Conservation (phyloP, 169 alveolate genomes). For the Cryptosporidium xiaoi region DNA sequence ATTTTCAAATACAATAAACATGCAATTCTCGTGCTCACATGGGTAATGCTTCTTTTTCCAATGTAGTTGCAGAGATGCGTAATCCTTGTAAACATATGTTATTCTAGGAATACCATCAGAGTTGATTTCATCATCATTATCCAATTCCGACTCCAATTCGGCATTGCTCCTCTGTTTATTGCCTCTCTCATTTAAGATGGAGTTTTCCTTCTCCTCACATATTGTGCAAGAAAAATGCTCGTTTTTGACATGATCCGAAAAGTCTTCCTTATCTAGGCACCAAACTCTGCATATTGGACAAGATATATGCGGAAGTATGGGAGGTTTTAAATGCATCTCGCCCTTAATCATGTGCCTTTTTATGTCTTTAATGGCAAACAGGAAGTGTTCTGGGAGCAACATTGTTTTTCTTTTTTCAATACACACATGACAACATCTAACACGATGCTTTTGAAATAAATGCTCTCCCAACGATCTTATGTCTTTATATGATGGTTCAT, state of each 20-base stretch:
- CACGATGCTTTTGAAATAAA: conserved; percentile 36
- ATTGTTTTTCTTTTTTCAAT: conserved; percentile 67
- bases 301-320: conserved; percentile 60
- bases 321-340: conserved; percentile 52
- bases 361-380: conserved; percentile 56
- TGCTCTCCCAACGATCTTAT: conserved; percentile 54
- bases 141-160: background rate
- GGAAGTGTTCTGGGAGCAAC: conserved; percentile 58
- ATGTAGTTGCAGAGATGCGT: conserved; percentile 76
- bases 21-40: conserved; percentile 79
- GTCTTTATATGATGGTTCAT: conserved; percentile 5
- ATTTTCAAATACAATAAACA: conserved; percentile 80
- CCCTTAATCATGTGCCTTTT: conserved; percentile 43
- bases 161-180: background rate
- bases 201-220: conserved; percentile 45
- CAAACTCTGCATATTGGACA: conserved; percentile 65
- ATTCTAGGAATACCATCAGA: conserved; percentile 10
- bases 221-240: conserved; percentile 67
- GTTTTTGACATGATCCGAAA: conserved; percentile 62
- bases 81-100: conserved; percentile 77
- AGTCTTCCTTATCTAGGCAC: conserved; percentile 67
- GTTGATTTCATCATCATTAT: background rate
- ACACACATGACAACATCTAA: conserved; percentile 66
- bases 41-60: conserved; percentile 79
- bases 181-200: background rate